A percentile compares a stretch with the other conserved stretches of the same genome.
Evolutionary conservation across 2,329 filamentous ascomycete genomes (phyloP).

Genomic region (Trichoderma sp.): DNA sequence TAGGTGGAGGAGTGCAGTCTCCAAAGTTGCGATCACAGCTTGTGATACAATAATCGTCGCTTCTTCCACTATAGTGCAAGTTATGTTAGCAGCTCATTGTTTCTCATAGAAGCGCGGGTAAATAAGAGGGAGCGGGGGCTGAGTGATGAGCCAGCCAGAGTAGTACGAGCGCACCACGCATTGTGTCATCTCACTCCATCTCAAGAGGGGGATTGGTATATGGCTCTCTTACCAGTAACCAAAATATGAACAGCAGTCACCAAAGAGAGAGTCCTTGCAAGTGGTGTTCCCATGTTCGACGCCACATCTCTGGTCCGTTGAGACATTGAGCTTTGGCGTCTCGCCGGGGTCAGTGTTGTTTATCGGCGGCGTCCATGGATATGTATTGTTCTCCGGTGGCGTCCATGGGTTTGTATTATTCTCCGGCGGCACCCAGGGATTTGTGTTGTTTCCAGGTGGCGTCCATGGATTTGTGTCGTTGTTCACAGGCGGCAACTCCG

Average conservation of each 20-base stretch:
- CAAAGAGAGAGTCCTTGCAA: slow-evolving; percentile 36
- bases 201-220: neutral
- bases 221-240: slow-evolving; percentile 39
- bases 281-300: slow-evolving; percentile 26
- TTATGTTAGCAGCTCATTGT: neutral
- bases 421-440: neutral
- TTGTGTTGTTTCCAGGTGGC: neutral
- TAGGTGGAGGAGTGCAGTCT: slow-evolving; percentile 28
- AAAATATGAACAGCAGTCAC: slow-evolving; percentile 41
- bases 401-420: neutral
- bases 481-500: neutral
- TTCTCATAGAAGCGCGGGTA: neutral
- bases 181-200: neutral
- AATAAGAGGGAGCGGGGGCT: neutral
- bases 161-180: neutral
- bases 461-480: neutral
- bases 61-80: slow-evolving; percentile 30
- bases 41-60: slow-evolving; percentile 36
- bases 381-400: neutral
- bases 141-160: neutral
- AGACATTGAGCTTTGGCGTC: slow-evolving; percentile 27
- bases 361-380: neutral
- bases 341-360: neutral
- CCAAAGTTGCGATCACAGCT: slow-evolving; percentile 39
- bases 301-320: slow-evolving; percentile 39